Evolutionary conservation across 2,329 filamentous ascomycete genomes (phyloP).

Genomic region (Emergomyces orientalis): DNA sequence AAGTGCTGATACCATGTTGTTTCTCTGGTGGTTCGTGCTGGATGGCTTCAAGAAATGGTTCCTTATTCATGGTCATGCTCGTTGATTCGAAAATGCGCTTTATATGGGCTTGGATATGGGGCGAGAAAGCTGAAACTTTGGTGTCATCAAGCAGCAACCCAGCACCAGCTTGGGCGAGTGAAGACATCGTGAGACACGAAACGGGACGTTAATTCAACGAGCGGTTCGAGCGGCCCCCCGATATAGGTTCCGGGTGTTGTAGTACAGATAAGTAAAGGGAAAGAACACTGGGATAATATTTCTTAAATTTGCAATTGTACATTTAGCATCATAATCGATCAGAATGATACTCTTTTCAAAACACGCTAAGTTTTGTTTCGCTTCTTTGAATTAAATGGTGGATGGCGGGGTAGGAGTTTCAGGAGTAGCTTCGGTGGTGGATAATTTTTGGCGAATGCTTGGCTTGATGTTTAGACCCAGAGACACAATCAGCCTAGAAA

Average conservation of each 20-base stretch:
- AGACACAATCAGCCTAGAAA: neutral
- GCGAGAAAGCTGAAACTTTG: slow-evolving; percentile 22
- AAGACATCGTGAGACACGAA: neutral
- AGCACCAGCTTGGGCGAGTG: neutral
- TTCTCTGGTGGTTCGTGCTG: slow-evolving; percentile 13
- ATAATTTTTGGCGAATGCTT: neutral
- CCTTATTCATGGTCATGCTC: slow-evolving; percentile 12
- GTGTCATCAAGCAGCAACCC: neutral
- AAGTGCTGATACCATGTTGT: neutral
- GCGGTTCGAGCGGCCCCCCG: neutral
- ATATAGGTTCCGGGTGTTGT: neutral
- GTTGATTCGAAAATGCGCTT: slow-evolving; percentile 28
- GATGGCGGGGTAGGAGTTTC: slow-evolving; percentile 3
- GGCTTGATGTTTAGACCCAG: neutral
- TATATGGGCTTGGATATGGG: slow-evolving; percentile 27
- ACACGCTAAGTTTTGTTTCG: neutral
- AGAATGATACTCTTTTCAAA: neutral
- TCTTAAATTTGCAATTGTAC: neutral
- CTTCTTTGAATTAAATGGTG: neutral
- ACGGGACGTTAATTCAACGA: neutral
- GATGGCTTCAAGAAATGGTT: slow-evolving; percentile 15
- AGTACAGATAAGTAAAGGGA: neutral
- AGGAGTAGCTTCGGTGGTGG: neutral
- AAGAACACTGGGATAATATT: neutral
- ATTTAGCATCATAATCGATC: neutral